phyloP scores from a whole-genome alignment of 495 filamentous ascomycete genomes.

The Hypoxylon crocopeplum region DNA sequence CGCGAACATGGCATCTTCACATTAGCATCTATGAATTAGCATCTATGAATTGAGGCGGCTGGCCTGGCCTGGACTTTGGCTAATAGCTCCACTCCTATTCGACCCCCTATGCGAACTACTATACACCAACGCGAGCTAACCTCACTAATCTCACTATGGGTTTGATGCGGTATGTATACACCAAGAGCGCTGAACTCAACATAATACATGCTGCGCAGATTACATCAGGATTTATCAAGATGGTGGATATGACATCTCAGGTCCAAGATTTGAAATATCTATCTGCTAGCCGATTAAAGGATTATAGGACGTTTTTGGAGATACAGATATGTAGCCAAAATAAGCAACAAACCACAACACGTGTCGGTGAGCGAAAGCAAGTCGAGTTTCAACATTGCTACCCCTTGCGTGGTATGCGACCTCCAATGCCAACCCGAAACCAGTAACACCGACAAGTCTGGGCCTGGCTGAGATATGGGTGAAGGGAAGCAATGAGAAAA shows the following conservation, averaged over 20 bases:
- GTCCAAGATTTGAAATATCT: slow-evolving; percentile 2
- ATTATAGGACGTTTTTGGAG: background rate
- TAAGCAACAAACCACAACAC: slow-evolving; percentile 28
- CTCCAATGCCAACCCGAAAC: slow-evolving; percentile 6
- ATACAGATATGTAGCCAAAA: slow-evolving; percentile 16
- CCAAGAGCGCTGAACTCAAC: too few species aligned
- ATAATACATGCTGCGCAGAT: too few species aligned
- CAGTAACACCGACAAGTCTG: slow-evolving; percentile 16
- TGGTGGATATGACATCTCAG: slow-evolving; percentile 3
- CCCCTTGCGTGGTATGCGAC: slow-evolving; percentile 15
- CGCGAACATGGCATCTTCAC: slow-evolving; percentile 6
- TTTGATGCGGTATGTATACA: too few species aligned
- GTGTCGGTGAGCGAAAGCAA: slow-evolving; percentile 23
- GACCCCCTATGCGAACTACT: too few species aligned
- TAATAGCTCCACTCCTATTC: too few species aligned
- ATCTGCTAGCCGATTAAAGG: background rate
- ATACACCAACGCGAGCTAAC: too few species aligned
- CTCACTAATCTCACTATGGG: too few species aligned
- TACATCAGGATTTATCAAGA: slow-evolving; percentile 2
- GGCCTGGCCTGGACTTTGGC: too few species aligned
- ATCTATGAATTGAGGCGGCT: too few species aligned
- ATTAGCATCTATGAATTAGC: too few species aligned
- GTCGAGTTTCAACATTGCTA: slow-evolving; percentile 20
- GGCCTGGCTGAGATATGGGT: slow-evolving; percentile 1
- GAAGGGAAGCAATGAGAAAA: slow-evolving; percentile 8